Evolutionary conservation across 2,329 filamentous ascomycete species (phyloP), one percentile per base, ranked within the genome.

Genomic region (Claviceps fusiformis): DNA sequence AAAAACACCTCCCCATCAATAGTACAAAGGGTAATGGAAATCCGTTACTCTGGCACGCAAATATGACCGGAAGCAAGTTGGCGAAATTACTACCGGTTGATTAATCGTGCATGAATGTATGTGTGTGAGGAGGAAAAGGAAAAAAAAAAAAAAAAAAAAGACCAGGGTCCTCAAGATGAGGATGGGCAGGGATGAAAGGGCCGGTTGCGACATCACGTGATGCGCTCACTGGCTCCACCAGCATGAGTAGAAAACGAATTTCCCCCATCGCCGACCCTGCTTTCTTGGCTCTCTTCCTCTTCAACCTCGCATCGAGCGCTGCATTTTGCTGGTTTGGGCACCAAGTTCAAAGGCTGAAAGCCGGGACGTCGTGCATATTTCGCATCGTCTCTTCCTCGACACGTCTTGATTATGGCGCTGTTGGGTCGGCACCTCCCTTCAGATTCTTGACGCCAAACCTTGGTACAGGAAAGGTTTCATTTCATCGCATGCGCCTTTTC

Each of bases 51-150:
- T 81, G 64, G 77, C 78, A 80, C 75, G 70, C 68, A 77, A 78
- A 79, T 80, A 77, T 81, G 78, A 81, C 78, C 77, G 73, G 72
- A 64, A 72, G 68, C 65, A 71, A 78, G 74, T 79, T 68, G 70
- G 66, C 56, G 68, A 72, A 27, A 62, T 77, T 68, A 65, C 70
- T 64, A 71, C 70, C 75, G 77, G 76, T 81, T 81, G 78, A 81
- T 81, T 81, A 75, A 74, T 79, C 71, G 76, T 80, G 78, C 78
- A 55, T 63, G 60, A 62, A 69, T 67, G 67, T 64, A 59, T 71
- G 76, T 79, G 70, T 78, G 76, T 79, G 70, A 77, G 67, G 49
- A 64, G 65, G 65, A 66, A 62, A 62, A 64, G 61, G 61, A 57
- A 54, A 62, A 57, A 55, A 62, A 59, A 60, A 53, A 57, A 19